Evolutionary conservation across 2,329 filamentous ascomycete genomes (phyloP), one percentile per base, ranked within the genome.

Genomic region (Clarireedia hainanense): DNA sequence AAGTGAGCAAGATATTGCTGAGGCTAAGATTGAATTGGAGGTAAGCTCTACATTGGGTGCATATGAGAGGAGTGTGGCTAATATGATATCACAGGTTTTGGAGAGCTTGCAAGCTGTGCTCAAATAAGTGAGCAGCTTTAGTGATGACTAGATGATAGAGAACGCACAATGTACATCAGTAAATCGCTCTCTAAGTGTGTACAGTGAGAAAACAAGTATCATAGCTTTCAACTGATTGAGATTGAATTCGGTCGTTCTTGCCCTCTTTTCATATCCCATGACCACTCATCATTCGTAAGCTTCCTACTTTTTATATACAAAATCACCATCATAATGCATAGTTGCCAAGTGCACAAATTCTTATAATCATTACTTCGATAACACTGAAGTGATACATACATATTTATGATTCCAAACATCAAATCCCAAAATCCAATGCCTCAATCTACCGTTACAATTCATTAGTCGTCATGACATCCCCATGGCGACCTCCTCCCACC

Each of bases 11-110:
- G 94, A 97, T 71, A 89, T 97, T 76, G 92, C 92, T 63, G 94
- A 99, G 84, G 94, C 94, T 65, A 97, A 96, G 84, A 92, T 99
- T 73, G 92, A 97, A 82, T 78, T 99, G 67, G 94, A 99, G 90
- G 92, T 96, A 76, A 72, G 79, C 51, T 55, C 23, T 27, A 10
- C 26, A 43, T 7, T 26, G 20, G 20, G 37, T 34, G 55, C 2
- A 30, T 14, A 20, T 36, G 4, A 30, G 4, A 9, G 36, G 14
- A n/a, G 26, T 40, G 6, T 2, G 4, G 30, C 36, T 65, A 59
- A 73, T 81, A 68, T 80, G 68, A 37, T 24, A 46, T 46, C 50
- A 46, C 63, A 91, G 88, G 86, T 92, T 69, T 80, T 94, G 67
- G 89, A 94, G 81, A 88, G 83, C 72, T 80, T 94, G 69, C 85